Base-by-base conservation (phyloP, 176 grass and related monocot genomes). In the Thalia dealbata region DNA sequence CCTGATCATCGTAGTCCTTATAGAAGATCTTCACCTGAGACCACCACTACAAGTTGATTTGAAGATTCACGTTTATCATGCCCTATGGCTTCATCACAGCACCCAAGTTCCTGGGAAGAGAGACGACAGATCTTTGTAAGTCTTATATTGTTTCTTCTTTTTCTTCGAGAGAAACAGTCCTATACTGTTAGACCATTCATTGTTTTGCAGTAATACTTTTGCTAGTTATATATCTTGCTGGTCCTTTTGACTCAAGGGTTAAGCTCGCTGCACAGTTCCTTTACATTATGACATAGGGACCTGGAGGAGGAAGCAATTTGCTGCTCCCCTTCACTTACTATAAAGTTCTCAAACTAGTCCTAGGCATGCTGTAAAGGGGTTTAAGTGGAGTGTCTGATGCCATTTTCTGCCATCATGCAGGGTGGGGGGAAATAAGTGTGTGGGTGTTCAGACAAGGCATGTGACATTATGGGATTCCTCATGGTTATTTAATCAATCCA, bases 1-100 rank as follows among this genome's bases (percentile, higher is more conserved):
- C 90, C 90, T 10, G 52, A 83, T 42, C 83, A 84, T 42, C 79
- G 73, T 64, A 76, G 30, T 43, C 78, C 64, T 41, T 91, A 81
- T 73, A 78, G 59, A 67, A 82, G 85, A 81, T 83, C 85, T 25
- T 50, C 73, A 35, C 60, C 83, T 83, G 83, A 81, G 78, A 86
- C 85, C 22, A 24, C 79, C 46, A 50, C 83, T 68, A 43, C 41
- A 19, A 64, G 52, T 63, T 61, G 52, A 74, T 50, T 29, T n/a
- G 26, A 73, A 35, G 50, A 19, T 32, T 41, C 30, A 41, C 19
- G 7, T n/a, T 14, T 58, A n/a, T 16, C n/a, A 58, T 21, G 13
- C 32, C 32, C 32, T 38, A 4, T 38, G 32, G 32, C 32, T 38
- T 38, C 3, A 38, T 2, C 32, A 4, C 32, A 38, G 32, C 32